phyloP scores from a whole-genome alignment of 2,329 filamentous ascomycete species.

The Fusarium subglutinans region DNA sequence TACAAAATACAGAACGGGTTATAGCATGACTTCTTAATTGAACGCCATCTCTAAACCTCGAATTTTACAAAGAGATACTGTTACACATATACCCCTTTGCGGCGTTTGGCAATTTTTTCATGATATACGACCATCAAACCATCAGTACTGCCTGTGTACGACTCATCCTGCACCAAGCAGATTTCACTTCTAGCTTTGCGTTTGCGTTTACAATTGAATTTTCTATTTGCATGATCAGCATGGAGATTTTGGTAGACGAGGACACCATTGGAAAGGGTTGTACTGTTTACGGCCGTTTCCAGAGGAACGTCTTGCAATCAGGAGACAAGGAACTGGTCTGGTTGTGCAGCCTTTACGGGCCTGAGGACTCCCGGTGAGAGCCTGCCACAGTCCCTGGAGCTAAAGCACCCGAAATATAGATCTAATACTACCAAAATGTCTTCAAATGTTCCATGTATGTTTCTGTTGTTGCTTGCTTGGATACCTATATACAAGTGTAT shows the following conservation, averaged over 20 bases:
- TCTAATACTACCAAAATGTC: conserved; percentile 21
- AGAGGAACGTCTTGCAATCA: conserved; percentile 4
- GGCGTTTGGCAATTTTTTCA: conserved; percentile 26
- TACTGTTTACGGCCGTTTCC: conserved; percentile 1
- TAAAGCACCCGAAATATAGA: conserved; percentile 9
- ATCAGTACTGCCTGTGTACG: conserved; percentile 2
- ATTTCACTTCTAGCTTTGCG: conserved; percentile 14
- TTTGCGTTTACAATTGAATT: background rate
- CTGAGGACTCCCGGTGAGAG: background rate
- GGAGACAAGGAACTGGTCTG: conserved; percentile 2
- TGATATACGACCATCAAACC: conserved; percentile 30
- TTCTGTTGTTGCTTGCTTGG: background rate
- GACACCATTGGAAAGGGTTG: background rate
- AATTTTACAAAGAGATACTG: conserved; percentile 7
- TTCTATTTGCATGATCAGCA: conserved; percentile 2
- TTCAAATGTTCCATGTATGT: background rate
- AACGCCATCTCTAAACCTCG: conserved; percentile 4
- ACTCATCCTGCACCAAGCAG: conserved; percentile 6
- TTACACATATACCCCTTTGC: conserved; percentile 27
- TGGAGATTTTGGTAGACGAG: conserved; percentile 14
- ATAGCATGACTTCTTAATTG: background rate
- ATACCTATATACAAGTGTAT: background rate
- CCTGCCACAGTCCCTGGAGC: background rate
- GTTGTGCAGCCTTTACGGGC: background rate
- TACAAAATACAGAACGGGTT: conserved; percentile 12